Conservation (phyloP, 2,329 filamentous ascomycete genomes). For the Ophiostoma populinum region DNA sequence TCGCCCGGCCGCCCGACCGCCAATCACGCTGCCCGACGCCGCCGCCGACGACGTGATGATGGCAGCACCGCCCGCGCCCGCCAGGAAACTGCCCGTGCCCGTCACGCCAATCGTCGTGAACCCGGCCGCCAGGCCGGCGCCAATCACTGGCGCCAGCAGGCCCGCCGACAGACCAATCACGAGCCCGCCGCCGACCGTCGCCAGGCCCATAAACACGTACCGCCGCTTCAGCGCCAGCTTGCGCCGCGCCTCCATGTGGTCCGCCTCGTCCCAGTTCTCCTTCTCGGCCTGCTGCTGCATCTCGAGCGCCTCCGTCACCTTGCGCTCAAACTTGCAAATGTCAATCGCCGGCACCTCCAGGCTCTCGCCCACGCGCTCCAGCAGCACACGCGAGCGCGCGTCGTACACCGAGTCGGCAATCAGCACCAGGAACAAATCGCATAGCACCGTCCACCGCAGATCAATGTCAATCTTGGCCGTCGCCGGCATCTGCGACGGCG, state of each 20-base stretch:
- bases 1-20: slow-evolving; percentile 66
- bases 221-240: slow-evolving; percentile 68
- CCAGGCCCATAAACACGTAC: slow-evolving; percentile 90
- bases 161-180: slow-evolving; percentile 93
- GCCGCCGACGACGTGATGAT: slow-evolving; percentile 85
- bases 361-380: slow-evolving; percentile 67
- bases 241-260: slow-evolving; percentile 73
- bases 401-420: slow-evolving; percentile 95
- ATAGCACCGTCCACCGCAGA: slow-evolving; percentile 89
- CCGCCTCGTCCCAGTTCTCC: slow-evolving; percentile 95
- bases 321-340: slow-evolving; percentile 92
- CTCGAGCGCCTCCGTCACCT: slow-evolving; percentile 87
- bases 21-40: slow-evolving; percentile 73
- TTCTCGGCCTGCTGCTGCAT: slow-evolving; percentile 92
- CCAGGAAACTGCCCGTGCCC: slow-evolving; percentile 76
- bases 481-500: slow-evolving; percentile 63
- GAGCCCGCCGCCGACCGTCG: slow-evolving; percentile 83
- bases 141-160: slow-evolving; percentile 80
- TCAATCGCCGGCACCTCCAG: slow-evolving; percentile 79
- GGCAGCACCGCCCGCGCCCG: slow-evolving; percentile 80
- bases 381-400: slow-evolving; percentile 62
- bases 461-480: slow-evolving; percentile 87
- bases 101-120: slow-evolving; percentile 89
- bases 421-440: slow-evolving; percentile 87
- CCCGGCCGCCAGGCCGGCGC: slow-evolving; percentile 80